Percentiles rank a stretch among this genome's conserved stretches.
Evolutionary conservation across 169 alveolate genomes (phyloP).

Genomic region (Plasmodium coatneyi): DNA sequence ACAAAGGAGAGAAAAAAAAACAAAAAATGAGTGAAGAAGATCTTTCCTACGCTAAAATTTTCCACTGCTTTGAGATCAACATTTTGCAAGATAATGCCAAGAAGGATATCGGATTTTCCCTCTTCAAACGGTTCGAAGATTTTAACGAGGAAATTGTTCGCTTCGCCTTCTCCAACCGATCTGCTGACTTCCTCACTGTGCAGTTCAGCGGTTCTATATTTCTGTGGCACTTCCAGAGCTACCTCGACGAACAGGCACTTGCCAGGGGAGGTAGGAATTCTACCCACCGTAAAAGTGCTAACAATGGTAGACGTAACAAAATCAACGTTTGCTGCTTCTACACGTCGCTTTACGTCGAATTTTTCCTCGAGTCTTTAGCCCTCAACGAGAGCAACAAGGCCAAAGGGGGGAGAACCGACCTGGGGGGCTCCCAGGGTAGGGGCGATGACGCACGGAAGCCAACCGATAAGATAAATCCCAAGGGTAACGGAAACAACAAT

Average conservation of each 20-base stretch:
- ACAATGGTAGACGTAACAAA: background rate
- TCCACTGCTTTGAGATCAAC: conserved; percentile 53
- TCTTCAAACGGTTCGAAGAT: conserved; percentile 63
- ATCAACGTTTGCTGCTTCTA: conserved; percentile 45
- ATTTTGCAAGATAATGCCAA: conserved; percentile 27
- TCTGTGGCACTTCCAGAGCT: conserved; percentile 48
- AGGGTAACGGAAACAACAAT: background rate
- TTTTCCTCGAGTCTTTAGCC: conserved; percentile 36
- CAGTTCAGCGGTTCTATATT: conserved; percentile 54
- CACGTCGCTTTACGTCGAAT: conserved; percentile 52
- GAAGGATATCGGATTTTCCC: conserved; percentile 42
- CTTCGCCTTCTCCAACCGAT: conserved; percentile 27
- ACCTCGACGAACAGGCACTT: background rate
- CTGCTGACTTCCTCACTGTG: conserved; percentile 64
- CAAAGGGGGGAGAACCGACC: background rate
- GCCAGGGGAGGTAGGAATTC: background rate
- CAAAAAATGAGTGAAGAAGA: conserved; percentile 41
- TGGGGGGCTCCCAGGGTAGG: background rate
- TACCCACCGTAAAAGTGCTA: background rate
- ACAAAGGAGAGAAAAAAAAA: conserved; percentile 68
- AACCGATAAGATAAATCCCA: background rate
- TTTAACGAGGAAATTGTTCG: conserved; percentile 41
- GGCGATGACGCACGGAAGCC: background rate
- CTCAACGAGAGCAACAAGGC: conserved; percentile 36
- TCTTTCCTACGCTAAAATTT: conserved; percentile 18